A percentile compares a stretch with the other conserved stretches of the same genome.
These are phyloP conservation scores for Lachnellula suecica DNA, from an alignment of 2,329 filamentous ascomycete species.

Conservation along the genomic window DNA sequence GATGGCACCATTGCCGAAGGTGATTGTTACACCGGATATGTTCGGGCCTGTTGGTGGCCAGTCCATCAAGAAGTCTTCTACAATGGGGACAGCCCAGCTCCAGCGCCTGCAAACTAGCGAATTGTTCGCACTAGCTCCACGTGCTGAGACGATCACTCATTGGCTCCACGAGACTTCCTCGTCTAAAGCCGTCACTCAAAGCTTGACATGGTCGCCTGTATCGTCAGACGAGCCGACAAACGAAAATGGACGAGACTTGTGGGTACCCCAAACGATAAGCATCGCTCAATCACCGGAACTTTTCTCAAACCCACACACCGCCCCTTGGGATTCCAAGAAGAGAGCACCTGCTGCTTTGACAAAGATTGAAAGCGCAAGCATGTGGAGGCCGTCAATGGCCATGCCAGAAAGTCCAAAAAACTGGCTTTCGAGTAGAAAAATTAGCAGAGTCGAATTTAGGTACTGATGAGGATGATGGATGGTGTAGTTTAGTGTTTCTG, in stretches of 20 bases:
- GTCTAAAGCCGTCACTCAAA: not conserved
- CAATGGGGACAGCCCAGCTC: conserved; percentile 3
- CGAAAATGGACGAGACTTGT: conserved; percentile 11
- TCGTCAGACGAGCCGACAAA: not conserved
- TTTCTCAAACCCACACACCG: conserved; percentile 16
- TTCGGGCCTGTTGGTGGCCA: conserved; percentile 14
- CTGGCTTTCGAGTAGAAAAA: conserved; percentile 20
- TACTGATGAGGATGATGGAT: conserved; percentile 14
- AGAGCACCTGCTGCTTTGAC: conserved; percentile 9
- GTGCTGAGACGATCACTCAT: conserved; percentile 1
- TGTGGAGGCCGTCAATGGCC: conserved; percentile 20
- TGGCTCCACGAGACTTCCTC: conserved; percentile 15
- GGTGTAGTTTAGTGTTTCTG: not conserved
- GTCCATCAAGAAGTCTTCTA: conserved; percentile 8
- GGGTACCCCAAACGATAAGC: conserved; percentile 9
- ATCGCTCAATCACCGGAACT: not conserved
- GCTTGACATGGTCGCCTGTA: conserved; percentile 6
- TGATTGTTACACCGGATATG: conserved; percentile 10
- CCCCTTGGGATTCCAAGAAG: conserved; percentile 22
- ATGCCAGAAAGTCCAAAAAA: conserved; percentile 18
- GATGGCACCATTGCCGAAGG: not conserved
- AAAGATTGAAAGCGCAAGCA: conserved; percentile 16
- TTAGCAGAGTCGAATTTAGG: conserved; percentile 22
- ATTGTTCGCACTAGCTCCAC: conserved; percentile 12
- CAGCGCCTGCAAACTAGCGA: conserved; percentile 15